Evolutionary conservation across 1,284 basidiomycete species (phyloP), one percentile per base, ranked within the genome.

Genomic region (Wolfiporia cocos): DNA sequence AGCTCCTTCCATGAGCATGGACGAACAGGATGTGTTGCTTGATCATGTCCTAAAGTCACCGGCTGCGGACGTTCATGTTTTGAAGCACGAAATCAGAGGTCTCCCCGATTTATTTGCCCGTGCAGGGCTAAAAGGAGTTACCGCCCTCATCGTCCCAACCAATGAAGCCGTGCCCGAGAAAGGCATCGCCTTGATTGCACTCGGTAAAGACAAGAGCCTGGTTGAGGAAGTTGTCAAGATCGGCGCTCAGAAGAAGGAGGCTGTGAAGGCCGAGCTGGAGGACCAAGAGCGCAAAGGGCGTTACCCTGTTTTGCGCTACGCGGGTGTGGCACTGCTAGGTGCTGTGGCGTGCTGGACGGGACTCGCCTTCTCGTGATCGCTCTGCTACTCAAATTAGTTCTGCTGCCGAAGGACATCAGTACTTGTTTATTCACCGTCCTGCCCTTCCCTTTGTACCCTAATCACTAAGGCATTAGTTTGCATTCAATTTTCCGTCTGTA

Each of bases 311-410:
- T 23, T 42, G 20, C 30, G 34, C 15, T 33, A 23, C 23, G 36
- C 29, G 14, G 35, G 20, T 21, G 42, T 29, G 5, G 30, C 34
- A 5, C 41, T 36, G 15, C 34, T 36, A 6, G 42, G 42, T 21
- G 42, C 42, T 21, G 39, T 34, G 4, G 46, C 42, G 12, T 32
- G 41, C 6, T 46, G 40, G 41, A 42, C 45, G n/a, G 45, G 35
- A 4, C 34, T 46, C 18, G 45, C 45, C 22, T 46, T 46, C 30
- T 24, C 36, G 19, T 41, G 35, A 38, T 19, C 28, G n/a, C 14
- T 26, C 17, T 18, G 18, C 31, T 6, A 10, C 31, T 7, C 12
- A 14, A 21, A 29, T 19, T 18, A 15, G 4, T 33, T 23, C 11
- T 14, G 18, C n/a, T 9, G 5, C 15, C 12, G 5, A n/a, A 26